These are phyloP conservation scores for Eucalyptus cloeziana DNA, from an alignment of 345 rosid genomes.

Conservation along the genomic window DNA sequence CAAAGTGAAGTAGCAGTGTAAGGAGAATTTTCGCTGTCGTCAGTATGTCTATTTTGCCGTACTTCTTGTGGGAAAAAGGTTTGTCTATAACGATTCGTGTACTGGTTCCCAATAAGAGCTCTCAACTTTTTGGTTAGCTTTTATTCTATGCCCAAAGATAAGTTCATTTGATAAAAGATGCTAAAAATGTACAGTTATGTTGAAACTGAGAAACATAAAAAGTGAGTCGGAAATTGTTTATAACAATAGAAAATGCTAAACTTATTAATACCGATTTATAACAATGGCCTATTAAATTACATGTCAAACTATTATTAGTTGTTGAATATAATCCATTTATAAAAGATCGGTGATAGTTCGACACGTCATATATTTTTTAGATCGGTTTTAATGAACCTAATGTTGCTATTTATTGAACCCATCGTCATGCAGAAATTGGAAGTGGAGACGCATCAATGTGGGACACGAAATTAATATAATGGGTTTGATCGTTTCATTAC, in stretches of 20 bases:
- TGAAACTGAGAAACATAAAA: not conserved
- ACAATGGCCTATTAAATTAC: not conserved
- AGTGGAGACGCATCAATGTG: not conserved
- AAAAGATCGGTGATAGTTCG: fast-evolving
- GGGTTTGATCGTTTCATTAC: not conserved
- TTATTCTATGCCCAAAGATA: not conserved
- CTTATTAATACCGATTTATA: not conserved
- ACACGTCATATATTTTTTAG: not conserved
- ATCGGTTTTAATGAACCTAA: not conserved
- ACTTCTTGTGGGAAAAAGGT: not conserved
- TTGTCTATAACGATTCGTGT: not conserved
- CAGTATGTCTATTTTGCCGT: not conserved
- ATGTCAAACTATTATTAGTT: not conserved
- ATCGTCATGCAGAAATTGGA: not conserved
- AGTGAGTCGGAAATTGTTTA: not conserved
- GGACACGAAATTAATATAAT: not conserved
- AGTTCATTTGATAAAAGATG: not conserved
- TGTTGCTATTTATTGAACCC: not conserved
- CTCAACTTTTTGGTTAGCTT: not conserved
- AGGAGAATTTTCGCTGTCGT: not conserved
- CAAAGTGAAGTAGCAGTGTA: too few relatives aligned
- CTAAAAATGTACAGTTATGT: too few relatives aligned
- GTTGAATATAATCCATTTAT: not conserved
- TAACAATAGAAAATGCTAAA: not conserved
- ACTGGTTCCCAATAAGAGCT: not conserved